phyloP scores from a whole-genome alignment of 129 eudicot species.

The Flaveria trinervia region DNA sequence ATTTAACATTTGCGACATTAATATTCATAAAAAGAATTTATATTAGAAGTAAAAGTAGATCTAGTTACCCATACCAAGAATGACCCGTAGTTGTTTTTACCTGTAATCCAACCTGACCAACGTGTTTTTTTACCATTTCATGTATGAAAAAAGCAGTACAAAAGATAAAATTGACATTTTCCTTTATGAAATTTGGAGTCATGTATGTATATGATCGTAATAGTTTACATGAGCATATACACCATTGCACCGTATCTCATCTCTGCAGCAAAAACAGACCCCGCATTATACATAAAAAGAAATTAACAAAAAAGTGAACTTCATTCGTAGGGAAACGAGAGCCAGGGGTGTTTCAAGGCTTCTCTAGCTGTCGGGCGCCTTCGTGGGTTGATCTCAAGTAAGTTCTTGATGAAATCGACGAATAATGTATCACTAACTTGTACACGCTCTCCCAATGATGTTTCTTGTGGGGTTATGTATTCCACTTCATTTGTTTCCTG shows the following conservation, averaged over 20 bases:
- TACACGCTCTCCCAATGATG: constrained; percentile 61
- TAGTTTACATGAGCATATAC: background rate
- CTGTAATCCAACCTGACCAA: background rate
- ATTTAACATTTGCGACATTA: background rate
- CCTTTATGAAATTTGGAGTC: background rate
- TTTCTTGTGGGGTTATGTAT: constrained; percentile 64
- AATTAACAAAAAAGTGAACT: constrained; percentile 12
- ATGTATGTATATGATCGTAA: background rate
- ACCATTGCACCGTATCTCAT: background rate
- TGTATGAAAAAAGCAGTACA: background rate
- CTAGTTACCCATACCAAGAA: background rate
- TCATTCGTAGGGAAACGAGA: constrained; percentile 50
- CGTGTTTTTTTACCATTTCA: too few relatives aligned
- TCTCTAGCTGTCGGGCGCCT: constrained; percentile 79
- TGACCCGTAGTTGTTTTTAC: background rate
- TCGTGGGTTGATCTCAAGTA: constrained; percentile 80
- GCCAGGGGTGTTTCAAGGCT: constrained; percentile 92
- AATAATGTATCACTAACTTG: constrained; percentile 61
- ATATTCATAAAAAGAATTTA: background rate
- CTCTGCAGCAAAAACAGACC: constrained; percentile 5
- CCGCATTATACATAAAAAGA: background rate
- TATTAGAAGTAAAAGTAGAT: background rate
- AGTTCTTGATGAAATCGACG: constrained; percentile 54
- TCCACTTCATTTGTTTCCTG: constrained; percentile 77
- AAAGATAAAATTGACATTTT: background rate